Base-by-base conservation (phyloP, 1,284 basidiomycete species). In the Afroboletus lepidellus region DNA sequence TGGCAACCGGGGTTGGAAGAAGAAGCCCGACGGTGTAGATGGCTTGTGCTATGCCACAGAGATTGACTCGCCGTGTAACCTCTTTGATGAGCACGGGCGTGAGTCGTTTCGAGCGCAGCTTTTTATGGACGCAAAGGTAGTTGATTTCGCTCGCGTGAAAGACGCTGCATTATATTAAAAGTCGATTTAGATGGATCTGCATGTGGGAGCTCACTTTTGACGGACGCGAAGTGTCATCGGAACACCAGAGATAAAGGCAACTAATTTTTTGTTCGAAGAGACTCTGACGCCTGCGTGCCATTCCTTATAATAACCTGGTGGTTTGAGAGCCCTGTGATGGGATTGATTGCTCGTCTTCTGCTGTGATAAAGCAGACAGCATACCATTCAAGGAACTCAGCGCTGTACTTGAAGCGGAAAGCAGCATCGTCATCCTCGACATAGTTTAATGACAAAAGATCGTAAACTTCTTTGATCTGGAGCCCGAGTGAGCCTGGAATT, bases 71-170 rank as follows among this genome's bases (percentile, higher is more conserved):
- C 16, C 97, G 83, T 0, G 97, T 99, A 25, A 99, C 91, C 71
- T 99, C 97, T 71, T 98, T 98, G 75, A 99, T 99, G 46, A 99
- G 80, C 24, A 99, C 92, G 0, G 97, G 97, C 0, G 97, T 90
- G 18, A 99, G 79, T 32, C 97, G 90, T 70, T 98, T 99, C 6
- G 93, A 92, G 13, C 97, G 87, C 43, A 99, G 76, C 72, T 98
- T 98, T 76, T 99, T 99, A 80, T 98, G 96, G 4, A 98, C 87
- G 64, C 94, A 98, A 46, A 99, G 85, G 72, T 95, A 99, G 73
- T 99, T 99, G 75, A 99, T 96, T 73, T 99, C 97, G 62, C 87
- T 86, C 32, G 85, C 81, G 37, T 74, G 74, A 64, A 97, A 78
- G 8, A 77, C 73, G 51, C 92, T 96, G 57, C 24, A 46, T 33